Conservation (phyloP, 768 basidiomycete species). For the Guyanaporus albipodus region DNA sequence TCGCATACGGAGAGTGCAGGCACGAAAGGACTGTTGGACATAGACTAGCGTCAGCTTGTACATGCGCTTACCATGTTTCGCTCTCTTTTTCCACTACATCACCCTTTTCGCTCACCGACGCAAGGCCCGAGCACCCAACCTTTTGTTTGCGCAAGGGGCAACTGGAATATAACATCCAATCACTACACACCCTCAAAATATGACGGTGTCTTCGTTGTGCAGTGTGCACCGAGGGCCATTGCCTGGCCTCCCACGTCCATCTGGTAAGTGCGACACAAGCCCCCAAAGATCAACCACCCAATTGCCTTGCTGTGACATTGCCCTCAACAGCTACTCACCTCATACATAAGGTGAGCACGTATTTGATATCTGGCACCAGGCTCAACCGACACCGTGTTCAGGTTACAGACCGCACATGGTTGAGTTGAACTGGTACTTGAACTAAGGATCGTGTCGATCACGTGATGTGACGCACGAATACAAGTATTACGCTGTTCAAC, state of each 20-base stretch:
- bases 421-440: too few relatives aligned
- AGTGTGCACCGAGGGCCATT: too few relatives aligned
- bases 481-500: conserved; percentile 4
- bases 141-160: not conserved
- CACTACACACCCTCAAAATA: not conserved
- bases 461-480: conserved; percentile 20
- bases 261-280: not conserved
- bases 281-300: too few relatives aligned
- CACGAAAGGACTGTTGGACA: conserved; percentile 8
- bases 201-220: too few relatives aligned
- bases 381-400: too few relatives aligned
- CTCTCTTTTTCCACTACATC: not conserved
- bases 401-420: too few relatives aligned
- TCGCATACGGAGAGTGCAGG: not conserved
- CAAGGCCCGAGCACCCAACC: not conserved
- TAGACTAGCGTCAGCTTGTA: conserved; percentile 28
- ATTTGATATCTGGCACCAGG: not conserved
- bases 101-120: conserved; percentile 1
- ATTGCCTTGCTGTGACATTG: not conserved
- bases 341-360: not conserved
- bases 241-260: too few relatives aligned
- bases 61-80: conserved; percentile 9
- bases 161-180: conserved; percentile 1
- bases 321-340: not conserved
- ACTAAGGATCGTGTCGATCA: too few relatives aligned